Base-by-base conservation (phyloP, 2,329 filamentous ascomycete species). In the Ophiostoma angusticollis region DNA sequence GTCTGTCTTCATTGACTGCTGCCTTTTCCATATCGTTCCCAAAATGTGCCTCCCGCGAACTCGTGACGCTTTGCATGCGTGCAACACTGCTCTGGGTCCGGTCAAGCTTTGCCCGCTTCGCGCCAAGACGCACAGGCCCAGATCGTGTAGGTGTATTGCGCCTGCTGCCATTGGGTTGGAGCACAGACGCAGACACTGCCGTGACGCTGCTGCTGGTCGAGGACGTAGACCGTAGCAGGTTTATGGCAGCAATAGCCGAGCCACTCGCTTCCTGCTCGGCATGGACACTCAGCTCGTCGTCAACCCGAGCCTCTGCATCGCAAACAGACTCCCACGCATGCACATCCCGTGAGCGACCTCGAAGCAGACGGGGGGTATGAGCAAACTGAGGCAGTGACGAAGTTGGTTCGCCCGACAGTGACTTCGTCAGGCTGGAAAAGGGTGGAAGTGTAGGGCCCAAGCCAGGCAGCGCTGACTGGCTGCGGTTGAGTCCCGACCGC, bases 261-360 rank as follows among this genome's bases (percentile, higher is more conserved):
- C 84, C 84, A 48, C 71, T 84, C 7, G 74, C 74, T 53, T 93
- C 84, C 49, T 84, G 78, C 59, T 89, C 81, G 9, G 83, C 82
- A 48, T 84, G 80, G n/a, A 74, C 73, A 17, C 80, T 86, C 40
- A 94, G 63, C 48, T 85, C 82, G 52, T 85, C 56, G 67, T 59
- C 84, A 11, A 47, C 33, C 31, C 81, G 78, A 37, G 73, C 64
- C 48, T 91, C 83, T 7, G 79, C 78, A 54, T 93, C 84, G 51
- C 84, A 89, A 62, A 83, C 87, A 41, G 85, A 85, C 53, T 93
- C 84, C 89, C 89, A 95, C 6, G 81, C 83, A 36, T 86, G 78
- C 14, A 86, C 84, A 56, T 95, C 84, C 39, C 84, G 78, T 41
- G 87, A 94, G 41, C 89, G 74, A 39, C 84, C 84, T 40, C 78